Evolutionary conservation across 352 stramenopile genomes (phyloP).

Genomic region (Phytopythium oedochilum): DNA sequence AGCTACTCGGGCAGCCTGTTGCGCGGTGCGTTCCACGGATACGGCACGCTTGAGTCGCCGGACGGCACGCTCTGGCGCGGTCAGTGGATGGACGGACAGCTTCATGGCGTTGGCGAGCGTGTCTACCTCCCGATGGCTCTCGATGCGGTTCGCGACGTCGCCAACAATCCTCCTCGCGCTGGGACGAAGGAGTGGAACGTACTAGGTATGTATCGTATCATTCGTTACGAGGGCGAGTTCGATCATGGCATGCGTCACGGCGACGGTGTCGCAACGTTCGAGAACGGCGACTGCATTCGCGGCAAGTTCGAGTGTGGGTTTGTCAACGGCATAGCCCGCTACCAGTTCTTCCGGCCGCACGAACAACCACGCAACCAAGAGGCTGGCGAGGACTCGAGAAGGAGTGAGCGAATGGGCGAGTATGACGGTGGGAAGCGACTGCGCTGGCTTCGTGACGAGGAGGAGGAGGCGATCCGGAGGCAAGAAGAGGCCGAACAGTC

Average conservation of each 20-base stretch:
- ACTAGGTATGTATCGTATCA: slow-evolving; percentile 43
- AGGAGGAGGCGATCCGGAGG: slow-evolving; percentile 23
- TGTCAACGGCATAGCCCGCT: slow-evolving; percentile 33
- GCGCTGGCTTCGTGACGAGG: slow-evolving; percentile 44
- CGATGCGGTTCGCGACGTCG: slow-evolving; percentile 29
- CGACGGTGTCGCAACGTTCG: slow-evolving; percentile 35
- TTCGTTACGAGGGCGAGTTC: slow-evolving; percentile 53
- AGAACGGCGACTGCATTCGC: slow-evolving; percentile 47
- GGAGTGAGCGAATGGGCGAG: slow-evolving; percentile 26
- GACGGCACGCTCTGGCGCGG: slow-evolving; percentile 56
- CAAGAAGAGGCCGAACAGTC: neutral
- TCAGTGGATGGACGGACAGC: slow-evolving; percentile 39
- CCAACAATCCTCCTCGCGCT: slow-evolving; percentile 6
- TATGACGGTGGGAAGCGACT: slow-evolving; percentile 30
- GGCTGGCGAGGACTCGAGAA: slow-evolving; percentile 8
- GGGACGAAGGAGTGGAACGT: neutral
- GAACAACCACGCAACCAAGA: neutral
- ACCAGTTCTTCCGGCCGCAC: slow-evolving; percentile 18
- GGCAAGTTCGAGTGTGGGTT: slow-evolving; percentile 47
- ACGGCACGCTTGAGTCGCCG: slow-evolving; percentile 41
- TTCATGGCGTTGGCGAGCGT: slow-evolving; percentile 40
- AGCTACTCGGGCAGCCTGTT: slow-evolving; percentile 44
- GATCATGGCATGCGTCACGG: slow-evolving; percentile 43
- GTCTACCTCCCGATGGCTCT: slow-evolving; percentile 50
- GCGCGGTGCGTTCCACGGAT: slow-evolving; percentile 60